Percentiles rank a stretch among this genome's conserved stretches.
Conservation (phyloP, 768 basidiomycete species). For the Pleurotus giganteus region DNA sequence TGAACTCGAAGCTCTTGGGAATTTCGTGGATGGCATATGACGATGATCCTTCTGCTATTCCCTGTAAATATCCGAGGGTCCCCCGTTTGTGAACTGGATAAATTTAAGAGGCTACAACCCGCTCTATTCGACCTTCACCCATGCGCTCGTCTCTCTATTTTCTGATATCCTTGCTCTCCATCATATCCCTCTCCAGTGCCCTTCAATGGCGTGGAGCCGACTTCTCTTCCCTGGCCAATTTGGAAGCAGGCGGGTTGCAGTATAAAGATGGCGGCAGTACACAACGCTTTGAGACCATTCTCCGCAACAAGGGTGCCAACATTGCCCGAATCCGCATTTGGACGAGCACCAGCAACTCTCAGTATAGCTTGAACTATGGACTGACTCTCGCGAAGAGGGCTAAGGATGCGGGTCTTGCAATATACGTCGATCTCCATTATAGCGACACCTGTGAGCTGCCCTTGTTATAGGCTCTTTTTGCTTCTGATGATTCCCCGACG, state of each 20-base stretch:
- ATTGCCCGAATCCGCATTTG: constrained; percentile 60
- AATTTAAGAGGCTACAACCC: not conserved
- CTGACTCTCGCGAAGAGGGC: constrained; percentile 54
- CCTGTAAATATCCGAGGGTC: constrained; percentile 12
- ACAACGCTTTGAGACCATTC: constrained; percentile 48
- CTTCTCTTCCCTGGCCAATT: constrained; percentile 50
- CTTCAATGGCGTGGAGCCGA: constrained; percentile 55
- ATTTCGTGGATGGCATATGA: not conserved
- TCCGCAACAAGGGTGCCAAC: constrained; percentile 52
- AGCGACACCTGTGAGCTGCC: constrained; percentile 55
- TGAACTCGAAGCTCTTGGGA: not conserved
- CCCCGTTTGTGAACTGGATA: constrained; percentile 11
- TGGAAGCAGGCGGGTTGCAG: constrained; percentile 45
- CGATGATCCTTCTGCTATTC: not conserved
- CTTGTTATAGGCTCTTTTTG: not conserved
- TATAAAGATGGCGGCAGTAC: constrained; percentile 17
- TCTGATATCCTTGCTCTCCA: constrained; percentile 16
- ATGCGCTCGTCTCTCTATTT: not conserved
- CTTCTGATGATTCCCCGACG: not conserved
- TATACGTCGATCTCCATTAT: constrained; percentile 59
- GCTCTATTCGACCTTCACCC: not conserved
- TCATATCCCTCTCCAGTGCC: constrained; percentile 26
- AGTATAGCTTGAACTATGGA: constrained; percentile 51
- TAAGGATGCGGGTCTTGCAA: constrained; percentile 51
- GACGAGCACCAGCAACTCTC: constrained; percentile 51